Percentiles rank a stretch among this genome's conserved stretches.
phyloP scores from a whole-genome alignment of 305 asterid species.

The Lippia alba region DNA sequence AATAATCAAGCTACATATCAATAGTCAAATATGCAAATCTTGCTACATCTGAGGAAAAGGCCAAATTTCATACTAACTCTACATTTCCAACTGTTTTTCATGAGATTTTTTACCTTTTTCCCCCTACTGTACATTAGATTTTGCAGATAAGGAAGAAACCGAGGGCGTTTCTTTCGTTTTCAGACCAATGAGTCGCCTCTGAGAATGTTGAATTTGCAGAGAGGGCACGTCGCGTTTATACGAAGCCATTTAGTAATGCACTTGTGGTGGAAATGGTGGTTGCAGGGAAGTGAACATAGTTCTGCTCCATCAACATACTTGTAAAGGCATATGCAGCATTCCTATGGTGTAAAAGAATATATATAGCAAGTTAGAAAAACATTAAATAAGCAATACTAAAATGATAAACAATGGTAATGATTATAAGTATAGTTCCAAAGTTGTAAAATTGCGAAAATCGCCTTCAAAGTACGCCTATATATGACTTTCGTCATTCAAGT shows the following conservation, averaged over 20 bases:
- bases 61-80: conserved; percentile 28
- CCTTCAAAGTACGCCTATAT: too few species aligned
- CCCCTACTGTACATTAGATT: conserved; percentile 46
- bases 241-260: conserved; percentile 87
- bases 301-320: conserved; percentile 73
- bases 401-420: too few species aligned
- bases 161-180: conserved; percentile 16
- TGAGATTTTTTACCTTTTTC: conserved; percentile 10
- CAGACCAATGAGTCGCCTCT: conserved; percentile 62
- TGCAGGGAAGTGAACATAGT: conserved; percentile 80
- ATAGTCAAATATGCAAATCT: conserved; percentile 16
- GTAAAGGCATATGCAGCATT: conserved; percentile 89
- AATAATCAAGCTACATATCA: conserved; percentile 32
- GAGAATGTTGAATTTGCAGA: conserved; percentile 81
- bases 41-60: conserved; percentile 31
- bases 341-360: conserved; percentile 45
- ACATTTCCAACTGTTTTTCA: conserved; percentile 27
- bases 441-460: too few species aligned
- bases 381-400: too few species aligned
- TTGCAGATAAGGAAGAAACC: conserved; percentile 36
- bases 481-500: too few species aligned
- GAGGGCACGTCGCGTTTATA: conserved; percentile 86
- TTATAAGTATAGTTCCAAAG: neutral
- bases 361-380: neutral
- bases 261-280: conserved; percentile 85